These are phyloP conservation scores for Herpotrichia juniperi DNA, from an alignment of 2,329 filamentous ascomycete genomes.

Conservation along the genomic window DNA sequence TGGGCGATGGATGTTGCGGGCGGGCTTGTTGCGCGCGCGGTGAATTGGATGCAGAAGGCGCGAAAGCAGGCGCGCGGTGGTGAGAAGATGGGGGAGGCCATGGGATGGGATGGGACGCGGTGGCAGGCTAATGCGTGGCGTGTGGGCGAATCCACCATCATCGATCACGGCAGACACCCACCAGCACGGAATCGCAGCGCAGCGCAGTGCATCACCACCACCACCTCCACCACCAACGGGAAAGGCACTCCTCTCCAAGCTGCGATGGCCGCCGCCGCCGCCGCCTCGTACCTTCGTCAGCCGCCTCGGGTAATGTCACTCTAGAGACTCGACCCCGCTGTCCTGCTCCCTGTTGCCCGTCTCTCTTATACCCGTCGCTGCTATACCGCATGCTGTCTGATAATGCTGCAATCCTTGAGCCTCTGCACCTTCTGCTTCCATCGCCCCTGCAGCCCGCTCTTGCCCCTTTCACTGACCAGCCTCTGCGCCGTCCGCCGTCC, in stretches of 20 bases:
- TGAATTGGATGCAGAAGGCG: background rate
- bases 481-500: constrained; percentile 20
- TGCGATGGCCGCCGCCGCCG: too few relatives aligned
- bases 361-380: constrained; percentile 12
- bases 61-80: background rate
- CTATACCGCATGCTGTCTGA: constrained; percentile 1
- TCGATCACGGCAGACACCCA: too few relatives aligned
- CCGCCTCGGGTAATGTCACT: constrained; percentile 32
- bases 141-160: too few relatives aligned
- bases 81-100: too few relatives aligned
- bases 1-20: background rate
- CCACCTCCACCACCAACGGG: too few relatives aligned
- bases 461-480: constrained; percentile 8
- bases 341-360: background rate
- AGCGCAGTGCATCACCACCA: too few relatives aligned
- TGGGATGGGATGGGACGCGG: too few relatives aligned
- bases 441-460: constrained; percentile 32
- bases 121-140: too few relatives aligned
- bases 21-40: background rate
- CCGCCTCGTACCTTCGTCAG: too few relatives aligned
- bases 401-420: background rate
- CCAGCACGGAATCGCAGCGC: too few relatives aligned
- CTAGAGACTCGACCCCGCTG: background rate
- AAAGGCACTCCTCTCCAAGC: too few relatives aligned
- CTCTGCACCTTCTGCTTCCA: constrained; percentile 22